Evolutionary conservation across 2,329 filamentous ascomycete genomes (phyloP).

Genomic region (Nemania sp.): DNA sequence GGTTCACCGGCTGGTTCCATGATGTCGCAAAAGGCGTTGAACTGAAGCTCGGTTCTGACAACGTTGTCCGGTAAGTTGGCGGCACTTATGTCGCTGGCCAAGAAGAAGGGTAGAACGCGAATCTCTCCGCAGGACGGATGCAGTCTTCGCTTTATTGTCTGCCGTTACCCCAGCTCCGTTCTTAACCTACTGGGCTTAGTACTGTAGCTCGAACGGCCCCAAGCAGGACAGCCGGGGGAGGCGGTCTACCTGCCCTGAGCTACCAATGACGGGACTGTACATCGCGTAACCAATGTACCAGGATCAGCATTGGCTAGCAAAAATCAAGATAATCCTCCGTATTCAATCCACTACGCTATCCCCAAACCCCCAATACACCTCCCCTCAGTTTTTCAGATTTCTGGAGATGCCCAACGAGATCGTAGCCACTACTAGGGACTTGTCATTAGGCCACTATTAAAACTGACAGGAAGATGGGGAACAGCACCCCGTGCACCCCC

Average conservation of each 20-base stretch:
- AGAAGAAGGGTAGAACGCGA: background rate
- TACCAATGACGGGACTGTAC: background rate
- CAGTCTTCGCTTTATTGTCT: constrained; percentile 9
- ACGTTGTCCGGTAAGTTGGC: background rate
- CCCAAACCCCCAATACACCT: background rate
- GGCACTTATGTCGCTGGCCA: background rate
- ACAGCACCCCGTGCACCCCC: background rate
- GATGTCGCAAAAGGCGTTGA: background rate
- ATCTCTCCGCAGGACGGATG: constrained; percentile 1
- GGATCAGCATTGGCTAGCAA: constrained; percentile 2
- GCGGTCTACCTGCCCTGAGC: background rate
- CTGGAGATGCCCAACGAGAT: background rate
- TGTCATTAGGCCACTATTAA: no score
- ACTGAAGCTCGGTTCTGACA: background rate
- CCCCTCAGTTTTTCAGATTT: background rate
- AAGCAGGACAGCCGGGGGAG: background rate
- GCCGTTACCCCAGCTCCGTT: constrained; percentile 3
- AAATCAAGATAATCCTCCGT: background rate
- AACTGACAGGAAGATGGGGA: no score
- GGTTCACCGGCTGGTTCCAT: constrained; percentile 9
- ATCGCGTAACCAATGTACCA: background rate
- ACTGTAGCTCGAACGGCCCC: background rate
- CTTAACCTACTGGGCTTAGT: background rate
- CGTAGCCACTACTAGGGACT: no score
- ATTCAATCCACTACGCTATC: background rate